Evolutionary conservation across 2,329 filamentous ascomycete species (phyloP), one percentile per base, ranked within the genome.

Genomic region (Dendrostoma leiphaemia): DNA sequence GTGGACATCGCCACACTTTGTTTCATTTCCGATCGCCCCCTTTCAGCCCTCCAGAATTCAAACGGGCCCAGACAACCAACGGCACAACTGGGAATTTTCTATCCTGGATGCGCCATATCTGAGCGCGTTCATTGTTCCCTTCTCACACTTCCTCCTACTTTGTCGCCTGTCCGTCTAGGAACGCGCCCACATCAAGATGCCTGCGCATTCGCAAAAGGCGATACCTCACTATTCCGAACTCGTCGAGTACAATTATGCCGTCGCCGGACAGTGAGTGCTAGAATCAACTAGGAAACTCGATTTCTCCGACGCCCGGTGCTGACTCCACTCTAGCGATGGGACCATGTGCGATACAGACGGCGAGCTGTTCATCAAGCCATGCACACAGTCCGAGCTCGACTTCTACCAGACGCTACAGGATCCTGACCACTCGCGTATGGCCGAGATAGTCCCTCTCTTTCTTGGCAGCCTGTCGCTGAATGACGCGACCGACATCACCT

Each of bases 301-400:
- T 28, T 9, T 28, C 19, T 29, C 8, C 24, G 32, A 21, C 19
- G 17, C 48, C 45, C 45, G 44, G 26, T 55, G 41, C 60, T 63
- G 52, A 63, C 64, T 4, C 60, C 48, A 57, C 41, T 8, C 31
- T 45, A 97, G 92, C 74, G 92, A 95, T 62, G 94, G 94, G 60
- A 93, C 96, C 44, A 83, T 96, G 64, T 91, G 88, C 67, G 91
- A 96, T 66, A 78, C 82, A 52, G 85, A 90, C 50, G 94, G 94
- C 67, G 84, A 88, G 60, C 78, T 97, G 31, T 89, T 99, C 68
- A 90, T 97, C 67, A 99, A 99, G 73, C 94, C 94, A 17, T 97
- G 93, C 71, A 96, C 90, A 0, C 74, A 84, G 59, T 80, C 85
- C 60, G 94, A 99, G 74, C 84, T 97, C 63, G 80, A 85, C 41